phyloP scores from a whole-genome alignment of 495 filamentous ascomycete species.

The Hyaloscypha variabilis region DNA sequence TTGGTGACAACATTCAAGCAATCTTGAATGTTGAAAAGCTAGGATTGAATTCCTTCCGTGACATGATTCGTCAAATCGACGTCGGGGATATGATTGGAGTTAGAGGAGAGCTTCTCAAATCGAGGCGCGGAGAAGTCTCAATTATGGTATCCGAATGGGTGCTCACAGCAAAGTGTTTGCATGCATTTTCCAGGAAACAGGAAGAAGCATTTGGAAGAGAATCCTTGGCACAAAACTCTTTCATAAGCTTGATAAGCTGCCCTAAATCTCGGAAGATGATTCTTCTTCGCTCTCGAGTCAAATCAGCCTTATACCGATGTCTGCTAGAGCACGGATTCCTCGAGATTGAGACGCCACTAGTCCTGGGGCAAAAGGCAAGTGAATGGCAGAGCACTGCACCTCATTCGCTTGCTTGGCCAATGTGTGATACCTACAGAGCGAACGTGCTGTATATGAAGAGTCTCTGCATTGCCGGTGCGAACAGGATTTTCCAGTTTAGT shows the following conservation, averaged over 20 bases:
- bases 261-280: not conserved
- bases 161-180: not conserved
- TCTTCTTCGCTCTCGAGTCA: not conserved
- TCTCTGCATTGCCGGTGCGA: not conserved
- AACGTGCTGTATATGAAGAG: not conserved
- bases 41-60: not conserved
- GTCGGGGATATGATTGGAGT: not conserved
- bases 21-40: slow-evolving; percentile 1
- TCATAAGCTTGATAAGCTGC: not conserved
- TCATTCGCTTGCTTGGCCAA: too few relatives aligned
- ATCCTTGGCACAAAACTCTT: not conserved
- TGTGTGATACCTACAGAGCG: not conserved
- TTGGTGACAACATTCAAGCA: not conserved
- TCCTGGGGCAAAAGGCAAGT: not conserved
- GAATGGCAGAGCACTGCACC: not conserved
- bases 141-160: slow-evolving; percentile 1
- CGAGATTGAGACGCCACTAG: not conserved
- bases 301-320: not conserved
- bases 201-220: not conserved
- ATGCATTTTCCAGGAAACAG: not conserved
- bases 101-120: not conserved
- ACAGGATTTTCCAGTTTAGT: not conserved
- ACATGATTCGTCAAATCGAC: not conserved
- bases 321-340: not conserved
- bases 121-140: not conserved